A percentile compares a stretch with the other conserved stretches of the same genome.
phyloP scores from a whole-genome alignment of 2,329 filamentous ascomycete genomes.

The Neurospora crassa region DNA sequence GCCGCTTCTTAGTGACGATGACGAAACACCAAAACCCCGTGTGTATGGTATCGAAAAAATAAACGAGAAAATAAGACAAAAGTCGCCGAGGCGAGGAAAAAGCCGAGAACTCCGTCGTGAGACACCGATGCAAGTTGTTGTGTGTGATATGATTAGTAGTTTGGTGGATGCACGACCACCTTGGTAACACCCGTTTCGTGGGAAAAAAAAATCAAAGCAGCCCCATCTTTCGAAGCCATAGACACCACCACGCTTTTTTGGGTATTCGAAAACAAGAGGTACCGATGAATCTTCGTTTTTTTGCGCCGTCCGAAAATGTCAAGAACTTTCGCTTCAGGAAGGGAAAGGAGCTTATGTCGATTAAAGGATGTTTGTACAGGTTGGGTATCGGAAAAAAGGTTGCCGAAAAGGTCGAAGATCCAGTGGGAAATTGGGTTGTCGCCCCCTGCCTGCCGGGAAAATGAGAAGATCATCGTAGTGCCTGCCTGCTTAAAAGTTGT shows the following conservation, averaged over 20 bases:
- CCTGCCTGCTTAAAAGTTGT: slow-evolving; percentile 33
- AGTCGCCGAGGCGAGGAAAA: slow-evolving; percentile 11
- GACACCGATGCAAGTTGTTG: slow-evolving; percentile 37
- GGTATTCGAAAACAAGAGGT: slow-evolving; percentile 21
- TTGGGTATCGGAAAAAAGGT: slow-evolving; percentile 12
- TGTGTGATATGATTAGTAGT: slow-evolving; percentile 19
- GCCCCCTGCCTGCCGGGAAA: slow-evolving; percentile 27
- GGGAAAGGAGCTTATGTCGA: slow-evolving; percentile 25
- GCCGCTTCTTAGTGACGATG: slow-evolving; percentile 26
- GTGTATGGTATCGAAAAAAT: slow-evolving; percentile 22
- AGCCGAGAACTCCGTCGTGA: slow-evolving; percentile 34
- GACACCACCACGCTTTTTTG: slow-evolving; percentile 27
- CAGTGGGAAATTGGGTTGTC: slow-evolving; percentile 18
- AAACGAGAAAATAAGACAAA: slow-evolving; percentile 18
- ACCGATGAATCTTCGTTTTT: slow-evolving; percentile 24
- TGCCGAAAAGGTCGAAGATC: slow-evolving; percentile 18
- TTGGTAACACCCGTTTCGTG: slow-evolving; percentile 28
- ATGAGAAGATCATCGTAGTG: slow-evolving; percentile 21
- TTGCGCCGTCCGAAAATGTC: slow-evolving; percentile 21
- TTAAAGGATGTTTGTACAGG: slow-evolving; percentile 25
- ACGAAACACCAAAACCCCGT: slow-evolving; percentile 17
- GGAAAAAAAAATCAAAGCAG: slow-evolving; percentile 25
- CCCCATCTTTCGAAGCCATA: slow-evolving; percentile 30
- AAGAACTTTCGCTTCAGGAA: slow-evolving; percentile 20
- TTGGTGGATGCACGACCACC: slow-evolving; percentile 38